These are phyloP conservation scores for Durio zibethinus DNA, from an alignment of 345 rosid species.

Conservation along the genomic window DNA sequence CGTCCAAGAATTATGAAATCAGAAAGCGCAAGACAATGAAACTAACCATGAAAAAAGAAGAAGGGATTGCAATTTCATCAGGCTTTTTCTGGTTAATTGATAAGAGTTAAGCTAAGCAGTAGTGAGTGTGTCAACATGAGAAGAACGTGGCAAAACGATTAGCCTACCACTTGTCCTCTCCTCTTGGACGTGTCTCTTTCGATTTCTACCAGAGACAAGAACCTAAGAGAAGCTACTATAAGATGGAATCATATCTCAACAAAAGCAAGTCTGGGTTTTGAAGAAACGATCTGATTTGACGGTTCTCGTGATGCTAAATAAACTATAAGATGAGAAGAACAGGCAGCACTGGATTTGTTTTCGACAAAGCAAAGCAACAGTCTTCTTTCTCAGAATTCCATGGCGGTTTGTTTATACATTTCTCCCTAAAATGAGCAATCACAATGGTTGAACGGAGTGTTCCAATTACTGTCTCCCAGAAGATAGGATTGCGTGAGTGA, in stretches of 20 bases:
- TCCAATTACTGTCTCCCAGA: not conserved
- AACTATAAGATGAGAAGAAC: not conserved
- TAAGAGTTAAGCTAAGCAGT: not conserved
- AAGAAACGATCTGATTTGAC: not conserved
- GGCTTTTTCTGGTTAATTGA: not conserved
- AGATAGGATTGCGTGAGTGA: not conserved
- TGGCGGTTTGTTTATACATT: not conserved
- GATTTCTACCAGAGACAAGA: not conserved
- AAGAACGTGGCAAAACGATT: not conserved
- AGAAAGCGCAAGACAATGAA: not conserved
- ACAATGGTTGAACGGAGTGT: not conserved
- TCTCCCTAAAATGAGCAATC: not conserved
- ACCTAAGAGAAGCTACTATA: not conserved
- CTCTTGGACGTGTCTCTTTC: not conserved
- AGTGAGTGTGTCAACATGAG: not conserved
- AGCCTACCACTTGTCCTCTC: not conserved
- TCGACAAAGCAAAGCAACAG: not conserved
- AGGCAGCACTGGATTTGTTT: not conserved
- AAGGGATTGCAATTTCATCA: not conserved
- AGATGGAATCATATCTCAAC: not conserved
- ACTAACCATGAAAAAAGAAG: constrained; percentile 7
- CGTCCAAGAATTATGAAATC: not conserved
- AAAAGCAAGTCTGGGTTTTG: not conserved
- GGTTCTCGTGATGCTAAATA: not conserved
- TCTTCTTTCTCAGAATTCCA: not conserved